Percentiles rank a stretch among this genome's conserved stretches.
Evolutionary conservation across 1,284 basidiomycete genomes (phyloP).

Genomic region (Singerocomus rubriflavus): DNA sequence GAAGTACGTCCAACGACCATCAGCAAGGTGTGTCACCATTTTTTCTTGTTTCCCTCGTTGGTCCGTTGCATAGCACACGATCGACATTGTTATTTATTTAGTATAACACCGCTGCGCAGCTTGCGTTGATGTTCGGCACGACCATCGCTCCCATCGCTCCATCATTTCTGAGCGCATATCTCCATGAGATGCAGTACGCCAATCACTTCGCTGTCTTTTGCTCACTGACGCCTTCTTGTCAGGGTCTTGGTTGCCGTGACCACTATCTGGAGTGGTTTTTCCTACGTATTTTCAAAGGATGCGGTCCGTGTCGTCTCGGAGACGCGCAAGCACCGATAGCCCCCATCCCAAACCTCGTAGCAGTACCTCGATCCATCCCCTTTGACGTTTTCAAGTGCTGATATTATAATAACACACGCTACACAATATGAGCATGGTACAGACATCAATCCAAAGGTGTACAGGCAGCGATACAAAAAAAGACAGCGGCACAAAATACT

Average conservation of each 20-base stretch:
- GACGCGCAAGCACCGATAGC: slow-evolving; percentile 30
- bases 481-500: slow-evolving; percentile 6
- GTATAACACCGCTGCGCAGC: slow-evolving; percentile 92
- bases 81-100: slow-evolving; percentile 29
- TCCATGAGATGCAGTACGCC: slow-evolving; percentile 64
- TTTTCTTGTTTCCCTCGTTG: neutral
- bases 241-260: slow-evolving; percentile 87
- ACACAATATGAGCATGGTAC: slow-evolving; percentile 22
- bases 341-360: slow-evolving; percentile 19
- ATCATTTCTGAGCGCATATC: slow-evolving; percentile 50
- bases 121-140: slow-evolving; percentile 85
- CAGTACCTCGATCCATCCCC: neutral
- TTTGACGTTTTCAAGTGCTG: neutral
- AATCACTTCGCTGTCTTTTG: neutral
- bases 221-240: slow-evolving; percentile 6
- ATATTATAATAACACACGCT: slow-evolving; percentile 17
- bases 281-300: slow-evolving; percentile 77
- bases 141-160: slow-evolving; percentile 83
- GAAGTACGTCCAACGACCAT: slow-evolving; percentile 89
- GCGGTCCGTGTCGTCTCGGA: slow-evolving; percentile 60
- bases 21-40: slow-evolving; percentile 65
- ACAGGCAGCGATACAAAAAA: slow-evolving; percentile 6
- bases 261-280: slow-evolving; percentile 89
- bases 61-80: neutral
- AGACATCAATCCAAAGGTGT: slow-evolving; percentile 16